phyloP scores from a whole-genome alignment of 2,329 filamentous ascomycete genomes.

The Conoideocrella luteorostrata region DNA sequence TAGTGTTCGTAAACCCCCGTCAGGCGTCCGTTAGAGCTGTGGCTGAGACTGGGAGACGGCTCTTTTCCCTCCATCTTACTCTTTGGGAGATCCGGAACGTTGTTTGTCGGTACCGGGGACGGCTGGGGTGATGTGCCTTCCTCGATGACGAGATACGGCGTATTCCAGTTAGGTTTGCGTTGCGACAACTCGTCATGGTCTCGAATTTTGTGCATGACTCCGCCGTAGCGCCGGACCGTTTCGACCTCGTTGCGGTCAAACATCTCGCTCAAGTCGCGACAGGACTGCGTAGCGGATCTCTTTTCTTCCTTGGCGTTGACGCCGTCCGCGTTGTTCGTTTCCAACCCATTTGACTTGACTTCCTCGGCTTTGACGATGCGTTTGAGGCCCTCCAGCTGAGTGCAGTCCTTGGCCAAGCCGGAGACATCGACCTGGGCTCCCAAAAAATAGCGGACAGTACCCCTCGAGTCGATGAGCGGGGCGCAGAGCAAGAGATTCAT shows the following conservation, averaged over 20 bases:
- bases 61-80: neutral
- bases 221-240: neutral
- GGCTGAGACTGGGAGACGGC: slow-evolving; percentile 7
- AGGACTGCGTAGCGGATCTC: neutral
- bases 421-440: slow-evolving; percentile 67
- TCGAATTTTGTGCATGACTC: neutral
- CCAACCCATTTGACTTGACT: too few relatives aligned
- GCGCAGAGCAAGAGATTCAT: slow-evolving; percentile 72
- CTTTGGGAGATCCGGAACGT: neutral
- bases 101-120: neutral
- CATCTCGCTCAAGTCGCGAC: neutral
- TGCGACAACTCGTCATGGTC: neutral
- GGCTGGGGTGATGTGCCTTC: neutral
- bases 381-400: slow-evolving; percentile 55
- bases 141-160: neutral
- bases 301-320: neutral
- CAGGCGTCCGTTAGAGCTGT: slow-evolving; percentile 15
- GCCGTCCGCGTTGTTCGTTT: too few relatives aligned
- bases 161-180: neutral
- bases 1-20: slow-evolving; percentile 44
- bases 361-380: neutral
- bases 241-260: neutral
- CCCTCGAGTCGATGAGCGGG: slow-evolving; percentile 61
- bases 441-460: slow-evolving; percentile 59
- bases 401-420: slow-evolving; percentile 58